Evolutionary conservation across 805 yeast species (phyloP).

Genomic region (Candida broadrunensis): DNA sequence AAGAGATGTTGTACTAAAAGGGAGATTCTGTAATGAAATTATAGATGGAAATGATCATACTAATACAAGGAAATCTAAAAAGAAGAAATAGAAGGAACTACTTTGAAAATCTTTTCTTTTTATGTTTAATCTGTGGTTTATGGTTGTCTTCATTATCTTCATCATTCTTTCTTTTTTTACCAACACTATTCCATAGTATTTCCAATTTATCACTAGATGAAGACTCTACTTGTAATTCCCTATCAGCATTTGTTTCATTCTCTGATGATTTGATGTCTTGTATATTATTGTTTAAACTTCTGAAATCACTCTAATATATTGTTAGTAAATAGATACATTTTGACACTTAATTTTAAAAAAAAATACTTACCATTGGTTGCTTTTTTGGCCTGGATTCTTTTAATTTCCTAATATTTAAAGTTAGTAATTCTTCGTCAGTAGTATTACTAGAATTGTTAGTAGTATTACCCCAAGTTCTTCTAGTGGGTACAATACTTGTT

Average conservation of each 20-base stretch:
- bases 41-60: slow-evolving; percentile 13
- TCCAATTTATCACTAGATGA: background rate
- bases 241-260: background rate
- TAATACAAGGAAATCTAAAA: slow-evolving; percentile 21
- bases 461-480: slow-evolving; percentile 13
- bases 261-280: slow-evolving; percentile 1
- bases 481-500: slow-evolving; percentile 3
- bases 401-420: background rate
- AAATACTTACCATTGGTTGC: background rate
- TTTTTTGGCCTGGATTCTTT: background rate
- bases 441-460: background rate
- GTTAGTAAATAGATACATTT: no score
- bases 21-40: slow-evolving; percentile 41
- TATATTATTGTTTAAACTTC: background rate
- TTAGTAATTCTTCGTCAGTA: background rate
- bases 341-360: no score
- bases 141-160: background rate
- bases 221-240: background rate
- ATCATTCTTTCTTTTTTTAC: background rate
- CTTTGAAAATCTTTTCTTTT: slow-evolving; percentile 8
- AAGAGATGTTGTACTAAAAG: slow-evolving; percentile 74
- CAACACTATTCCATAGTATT: background rate
- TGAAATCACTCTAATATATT: background rate
- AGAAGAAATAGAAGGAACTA: slow-evolving; percentile 11
- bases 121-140: slow-evolving; percentile 2